Evolutionary conservation across 2,329 filamentous ascomycete species (phyloP), one percentile per base, ranked within the genome.

Genomic region (Neonectria neomacrospora): DNA sequence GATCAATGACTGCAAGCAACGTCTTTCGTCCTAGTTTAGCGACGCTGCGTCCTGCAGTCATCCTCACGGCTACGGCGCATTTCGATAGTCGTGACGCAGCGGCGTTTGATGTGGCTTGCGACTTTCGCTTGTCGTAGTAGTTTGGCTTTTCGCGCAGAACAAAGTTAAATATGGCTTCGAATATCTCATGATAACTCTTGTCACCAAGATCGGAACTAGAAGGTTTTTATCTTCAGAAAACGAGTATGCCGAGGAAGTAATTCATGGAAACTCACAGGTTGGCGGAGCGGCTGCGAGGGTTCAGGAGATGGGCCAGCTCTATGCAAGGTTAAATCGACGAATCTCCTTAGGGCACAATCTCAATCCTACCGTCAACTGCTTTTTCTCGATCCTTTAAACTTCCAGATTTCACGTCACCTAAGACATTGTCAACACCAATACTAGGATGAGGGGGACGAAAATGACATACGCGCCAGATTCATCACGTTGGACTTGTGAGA

Each of bases 111-210:
- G 83, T 80, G 1, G 68, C 42, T 47, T 77, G 74, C 12, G 79
- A 83, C 56, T 83, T 85, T 66, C 82, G 85, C 12, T 83, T 83
- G 58, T 85, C 85, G 59, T 86, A 84, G 67, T 87, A 91, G 18
- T 79, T 75, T 10, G 88, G 82, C 74, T 92, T 93, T 70, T 97
- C 94, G 14, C 84, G 78, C 18, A 90, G 76, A 1, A 86, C 86
- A 73, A 85, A 90, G 57, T 86, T 85, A 74, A 97, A 97, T 3
- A 98, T 81, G 1, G 88, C 86, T 73, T 97, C 93, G 71, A 93
- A 92, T 45, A 97, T 88, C 63, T 87, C 86, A 73, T 96, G 91
- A 69, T 92, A 97, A n/a, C 86, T 86, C 74, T 91, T 92, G 74
- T 97, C 93, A 48, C 85, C 86, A 34, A 97, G 81, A 12, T 78